phyloP scores from a whole-genome alignment of 805 yeast species.

The Suhomyces sp. region DNA sequence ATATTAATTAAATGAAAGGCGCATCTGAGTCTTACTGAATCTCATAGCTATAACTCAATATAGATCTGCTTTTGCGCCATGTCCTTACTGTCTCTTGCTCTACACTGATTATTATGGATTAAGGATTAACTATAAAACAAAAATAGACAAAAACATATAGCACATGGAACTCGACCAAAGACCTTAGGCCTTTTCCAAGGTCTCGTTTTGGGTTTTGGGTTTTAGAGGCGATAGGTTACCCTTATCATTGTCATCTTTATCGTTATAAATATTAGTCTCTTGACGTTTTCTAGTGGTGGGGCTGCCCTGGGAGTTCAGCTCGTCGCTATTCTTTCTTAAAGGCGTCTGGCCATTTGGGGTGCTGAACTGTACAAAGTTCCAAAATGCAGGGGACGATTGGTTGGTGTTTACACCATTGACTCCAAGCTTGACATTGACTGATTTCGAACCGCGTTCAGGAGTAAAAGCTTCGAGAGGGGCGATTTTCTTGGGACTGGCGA shows the following conservation, averaged over 20 bases:
- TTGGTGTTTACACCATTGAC: slow-evolving; percentile 34
- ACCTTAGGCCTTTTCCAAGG: background rate
- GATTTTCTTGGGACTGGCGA: slow-evolving; percentile 42
- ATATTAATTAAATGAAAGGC: no score
- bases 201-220: slow-evolving; percentile 7
- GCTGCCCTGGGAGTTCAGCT: slow-evolving; percentile 36
- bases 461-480: slow-evolving; percentile 43
- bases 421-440: slow-evolving; percentile 18
- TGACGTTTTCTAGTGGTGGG: slow-evolving; percentile 36
- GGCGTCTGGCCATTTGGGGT: slow-evolving; percentile 47
- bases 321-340: slow-evolving; percentile 36
- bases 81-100: no score
- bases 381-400: slow-evolving; percentile 82
- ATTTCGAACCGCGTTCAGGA: slow-evolving; percentile 41
- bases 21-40: no score
- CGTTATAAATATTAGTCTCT: slow-evolving; percentile 4
- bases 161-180: background rate
- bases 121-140: background rate
- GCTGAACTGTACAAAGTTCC: slow-evolving; percentile 85
- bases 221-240: slow-evolving; percentile 17
- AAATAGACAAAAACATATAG: background rate
- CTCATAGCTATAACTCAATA: no score
- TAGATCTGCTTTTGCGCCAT: no score
- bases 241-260: slow-evolving; percentile 14
- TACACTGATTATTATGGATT: background rate